Percentiles rank a stretch among this genome's conserved stretches.
phyloP scores from a whole-genome alignment of 129 eudicot species.

The Flaveria ramosissima region DNA sequence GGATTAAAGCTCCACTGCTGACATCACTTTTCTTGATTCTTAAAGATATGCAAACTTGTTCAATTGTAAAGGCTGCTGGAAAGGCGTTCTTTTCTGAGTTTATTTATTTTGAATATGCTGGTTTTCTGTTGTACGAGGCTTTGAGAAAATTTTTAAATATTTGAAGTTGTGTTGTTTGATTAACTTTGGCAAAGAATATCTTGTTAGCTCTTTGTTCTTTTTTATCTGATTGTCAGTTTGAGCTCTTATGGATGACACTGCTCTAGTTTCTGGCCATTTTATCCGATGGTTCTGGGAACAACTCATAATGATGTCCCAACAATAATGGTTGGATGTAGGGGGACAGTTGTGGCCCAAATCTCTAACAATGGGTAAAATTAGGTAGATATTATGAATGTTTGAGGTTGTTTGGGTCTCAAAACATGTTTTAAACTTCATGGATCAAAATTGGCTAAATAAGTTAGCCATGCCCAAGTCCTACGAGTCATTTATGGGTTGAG shows the following conservation, averaged over 20 bases:
- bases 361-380: not conserved
- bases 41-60: conserved; percentile 2
- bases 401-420: not conserved
- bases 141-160: not conserved
- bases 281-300: not conserved
- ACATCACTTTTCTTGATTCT: not conserved
- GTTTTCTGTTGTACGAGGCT: not conserved
- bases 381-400: not conserved
- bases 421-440: not conserved
- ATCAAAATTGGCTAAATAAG: not conserved
- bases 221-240: conserved; percentile 11
- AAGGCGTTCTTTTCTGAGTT: not conserved
- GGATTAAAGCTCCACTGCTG: conserved; percentile 19
- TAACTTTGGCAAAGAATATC: not conserved
- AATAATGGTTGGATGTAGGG: not conserved
- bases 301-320: not conserved
- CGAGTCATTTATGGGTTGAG: not conserved
- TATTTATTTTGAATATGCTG: not conserved
- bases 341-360: not conserved
- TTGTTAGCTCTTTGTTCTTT: not conserved
- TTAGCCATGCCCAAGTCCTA: not conserved
- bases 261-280: not conserved
- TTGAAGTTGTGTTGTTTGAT: not conserved
- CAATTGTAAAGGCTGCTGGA: not conserved
- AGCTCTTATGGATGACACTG: not conserved